Evolutionary conservation across 345 rosid genomes (phyloP), one percentile per base, ranked within the genome.

Genomic region (Hevea brasiliensis): DNA sequence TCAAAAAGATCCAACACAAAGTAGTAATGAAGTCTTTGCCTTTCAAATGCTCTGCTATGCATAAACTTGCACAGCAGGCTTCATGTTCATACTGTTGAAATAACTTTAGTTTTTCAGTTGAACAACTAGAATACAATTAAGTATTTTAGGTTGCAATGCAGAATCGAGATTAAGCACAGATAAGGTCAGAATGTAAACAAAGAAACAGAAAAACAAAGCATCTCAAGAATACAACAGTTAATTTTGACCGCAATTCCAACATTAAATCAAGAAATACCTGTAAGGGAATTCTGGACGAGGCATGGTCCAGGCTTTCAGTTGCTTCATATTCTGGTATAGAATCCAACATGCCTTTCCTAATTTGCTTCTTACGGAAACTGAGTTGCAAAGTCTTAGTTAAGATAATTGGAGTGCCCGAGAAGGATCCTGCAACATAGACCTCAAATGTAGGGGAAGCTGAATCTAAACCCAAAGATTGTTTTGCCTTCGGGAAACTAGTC

Each of bases 361-460:
- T 65, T 59, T 60, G 65, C 55, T 56, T 67, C 27, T 64, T 72
- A 9, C 58, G 47, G 24, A 13, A 47, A 57, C 48, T n/a, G 4
- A 75, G 66, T 54, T 75, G 80, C 79, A 80, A 61, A 26, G 79
- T 61, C 61, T 72, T 68, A 3, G 77, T 71, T 26, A 80, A 62
- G 70, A 80, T 67, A 62, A 75, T 71, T 26, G 82, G 79, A 54
- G 45, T 53, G 21, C 79, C 76, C 9, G 45, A 66, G 76, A 80
- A 80, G n/a, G 79, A 70, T 44, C 79, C 79, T 26, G 82, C 75
- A 71, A 79, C 53, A 60, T 79, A 75, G 37, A 79, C 79, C 76
- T 79, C 82, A 61, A 75, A 37, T 20, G 20, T 59, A 8, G 79
- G 82, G 10, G 64, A 40, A 48, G 48, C 29, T 7, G 68, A 59